Base-by-base conservation (phyloP, 179 eudicot genomes). In the Silene vulgaris region DNA sequence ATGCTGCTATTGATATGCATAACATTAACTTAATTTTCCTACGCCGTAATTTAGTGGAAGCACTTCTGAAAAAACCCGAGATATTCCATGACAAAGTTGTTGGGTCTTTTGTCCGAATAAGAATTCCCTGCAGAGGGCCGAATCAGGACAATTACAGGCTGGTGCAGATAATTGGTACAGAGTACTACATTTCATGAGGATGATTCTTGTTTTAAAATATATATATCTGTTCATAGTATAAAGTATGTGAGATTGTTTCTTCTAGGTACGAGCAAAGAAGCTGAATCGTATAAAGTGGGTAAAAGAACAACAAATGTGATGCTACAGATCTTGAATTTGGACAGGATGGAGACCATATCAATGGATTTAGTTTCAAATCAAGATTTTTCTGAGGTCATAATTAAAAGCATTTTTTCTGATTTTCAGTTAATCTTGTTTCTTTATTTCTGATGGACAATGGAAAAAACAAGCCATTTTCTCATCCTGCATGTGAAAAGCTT, bases 1-100 rank as follows among this genome's bases (percentile, higher is more conserved):
- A 90, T 88, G 99, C 99, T 52, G 97, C 99, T 67, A 89, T 96
- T 71, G 97, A 96, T 87, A 88, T 85, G 78, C 97, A 96, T 81
- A 96, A 96, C 67, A 90, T 96, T 74, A 84, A 79, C 84, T 87
- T 93, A 77, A 96, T 96, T 76, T 96, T 85, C 85, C 78, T 96
- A 37, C 87, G 93, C 45, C 86, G 99, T 28, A 87, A 89, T 80
- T 82, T 96, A 85, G 87, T 91, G 84, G 99, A 93, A 83, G 89
- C 89, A 83, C 84, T 93, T 74, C 82, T 96, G 81, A 97, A 88
- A 59, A 96, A 95, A 74, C 32, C 77, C 59, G 99, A 89, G 20
- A 84, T 66, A 5, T 96, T 96, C 68, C 81, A 82, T 71, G 89
- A 86, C 73, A 93, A 89, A 82, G 91, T 86, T 72, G 85, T 88